Conservation (phyloP, 179 eudicot genomes). For the Gypsophila paniculata region DNA sequence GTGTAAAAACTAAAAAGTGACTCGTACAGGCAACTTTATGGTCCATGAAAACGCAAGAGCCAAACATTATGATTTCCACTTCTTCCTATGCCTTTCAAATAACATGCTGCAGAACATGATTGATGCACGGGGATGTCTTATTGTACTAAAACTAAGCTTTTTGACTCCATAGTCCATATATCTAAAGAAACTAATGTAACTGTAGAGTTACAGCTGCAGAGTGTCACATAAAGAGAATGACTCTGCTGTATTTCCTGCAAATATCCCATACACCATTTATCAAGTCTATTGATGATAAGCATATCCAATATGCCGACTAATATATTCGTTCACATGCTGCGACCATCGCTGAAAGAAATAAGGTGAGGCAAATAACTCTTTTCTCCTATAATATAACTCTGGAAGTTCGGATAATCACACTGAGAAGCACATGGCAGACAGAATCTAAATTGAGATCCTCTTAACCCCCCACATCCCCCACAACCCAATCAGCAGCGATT, state of each 20-base stretch:
- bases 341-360: background rate
- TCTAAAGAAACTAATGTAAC: background rate
- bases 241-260: background rate
- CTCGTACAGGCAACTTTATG: background rate
- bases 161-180: no score
- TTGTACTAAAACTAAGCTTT: background rate
- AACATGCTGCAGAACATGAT: background rate
- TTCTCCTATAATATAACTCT: background rate
- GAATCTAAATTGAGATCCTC: no score
- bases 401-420: background rate
- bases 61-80: background rate
- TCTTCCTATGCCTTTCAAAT: background rate
- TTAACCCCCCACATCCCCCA: no score
- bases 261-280: background rate
- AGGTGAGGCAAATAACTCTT: background rate
- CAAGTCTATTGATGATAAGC: background rate
- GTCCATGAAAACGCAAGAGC: background rate
- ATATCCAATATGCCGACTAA: background rate
- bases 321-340: background rate
- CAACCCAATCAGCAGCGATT: no score
- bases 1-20: background rate
- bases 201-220: background rate
- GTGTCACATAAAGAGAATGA: background rate
- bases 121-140: background rate
- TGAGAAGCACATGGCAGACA: background rate